Evolutionary conservation across 257 asterid genomes (phyloP).

Genomic region (Oldenlandia corymbosa): DNA sequence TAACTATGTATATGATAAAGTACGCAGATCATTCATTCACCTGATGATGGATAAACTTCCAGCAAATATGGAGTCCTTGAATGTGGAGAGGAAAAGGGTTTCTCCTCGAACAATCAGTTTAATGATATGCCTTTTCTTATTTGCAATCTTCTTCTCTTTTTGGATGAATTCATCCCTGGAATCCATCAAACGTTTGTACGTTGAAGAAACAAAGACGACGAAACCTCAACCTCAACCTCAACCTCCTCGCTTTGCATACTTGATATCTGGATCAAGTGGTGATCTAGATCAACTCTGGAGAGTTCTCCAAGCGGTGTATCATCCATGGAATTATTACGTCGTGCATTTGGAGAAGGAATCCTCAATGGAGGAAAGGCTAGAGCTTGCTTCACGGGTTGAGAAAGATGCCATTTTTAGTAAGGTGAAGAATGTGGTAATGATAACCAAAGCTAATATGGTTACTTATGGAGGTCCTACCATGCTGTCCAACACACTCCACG

Average conservation of each 20-base stretch:
- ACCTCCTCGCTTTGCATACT: constrained; percentile 79
- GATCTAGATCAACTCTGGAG: constrained; percentile 89
- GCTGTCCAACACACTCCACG: constrained; percentile 94
- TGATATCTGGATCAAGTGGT: constrained; percentile 84
- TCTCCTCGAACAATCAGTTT: constrained; percentile 64
- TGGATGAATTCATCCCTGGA: constrained; percentile 52
- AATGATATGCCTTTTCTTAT: constrained; percentile 46
- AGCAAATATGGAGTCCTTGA: constrained; percentile 57
- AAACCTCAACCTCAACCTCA: constrained; percentile 45
- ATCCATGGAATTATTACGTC: constrained; percentile 81
- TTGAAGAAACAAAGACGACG: constrained; percentile 36
- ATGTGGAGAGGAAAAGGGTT: constrained; percentile 68
- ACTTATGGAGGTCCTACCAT: constrained; percentile 95
- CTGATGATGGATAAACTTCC: constrained; percentile 39
- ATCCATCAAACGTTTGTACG: constrained; percentile 41
- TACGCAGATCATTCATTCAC: constrained; percentile 14
- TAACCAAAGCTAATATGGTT: constrained; percentile 75
- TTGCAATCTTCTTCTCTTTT: constrained; percentile 66
- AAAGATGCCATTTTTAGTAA: constrained; percentile 45
- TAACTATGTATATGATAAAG: no score
- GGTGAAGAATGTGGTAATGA: constrained; percentile 70
- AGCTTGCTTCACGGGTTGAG: constrained; percentile 50
- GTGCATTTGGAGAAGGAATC: constrained; percentile 89
- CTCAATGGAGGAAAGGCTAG: constrained; percentile 66
- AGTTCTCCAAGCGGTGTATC: constrained; percentile 69